Evolutionary conservation across 139 green algal genomes (phyloP).

Genomic region (Dunaliella primolecta): DNA sequence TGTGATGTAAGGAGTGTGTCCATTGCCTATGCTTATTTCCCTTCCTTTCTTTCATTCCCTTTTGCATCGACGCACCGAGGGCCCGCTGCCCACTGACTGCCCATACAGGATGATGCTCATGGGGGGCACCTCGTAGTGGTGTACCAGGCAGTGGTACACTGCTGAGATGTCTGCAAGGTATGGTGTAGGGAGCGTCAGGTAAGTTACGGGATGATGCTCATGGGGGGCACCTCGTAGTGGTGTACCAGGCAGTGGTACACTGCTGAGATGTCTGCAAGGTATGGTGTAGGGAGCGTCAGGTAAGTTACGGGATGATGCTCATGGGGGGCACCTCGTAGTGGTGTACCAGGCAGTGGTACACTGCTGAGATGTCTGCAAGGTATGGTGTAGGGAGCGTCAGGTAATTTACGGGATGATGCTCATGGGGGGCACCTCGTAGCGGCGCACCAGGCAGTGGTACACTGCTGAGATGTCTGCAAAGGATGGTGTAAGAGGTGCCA

Average conservation of each 20-base stretch:
- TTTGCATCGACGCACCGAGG: too few species aligned
- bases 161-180: conserved; percentile 63
- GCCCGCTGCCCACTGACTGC: conserved; percentile 79
- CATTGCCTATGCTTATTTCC: too few species aligned
- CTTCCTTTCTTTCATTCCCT: too few species aligned
- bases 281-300: too few species aligned
- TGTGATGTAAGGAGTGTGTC: too few species aligned
- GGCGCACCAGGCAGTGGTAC: conserved; percentile 38
- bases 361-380: conserved; percentile 61
- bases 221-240: conserved; percentile 26
- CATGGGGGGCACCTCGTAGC: conserved; percentile 28
- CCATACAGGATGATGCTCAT: conserved; percentile 79
- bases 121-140: conserved; percentile 25
- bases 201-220: conserved; percentile 79
- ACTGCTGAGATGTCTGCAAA: conserved; percentile 61
- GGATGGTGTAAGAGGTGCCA: too few species aligned
- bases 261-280: conserved; percentile 61
- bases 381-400: too few species aligned
- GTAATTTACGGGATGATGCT: conserved; percentile 82
- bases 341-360: conserved; percentile 41
- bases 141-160: conserved; percentile 42
- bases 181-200: too few species aligned
- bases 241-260: conserved; percentile 43
- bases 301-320: conserved; percentile 80
- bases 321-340: conserved; percentile 28